These are phyloP conservation scores for Xylaria arbuscula DNA, from an alignment of 2,329 filamentous ascomycete genomes.

Conservation along the genomic window DNA sequence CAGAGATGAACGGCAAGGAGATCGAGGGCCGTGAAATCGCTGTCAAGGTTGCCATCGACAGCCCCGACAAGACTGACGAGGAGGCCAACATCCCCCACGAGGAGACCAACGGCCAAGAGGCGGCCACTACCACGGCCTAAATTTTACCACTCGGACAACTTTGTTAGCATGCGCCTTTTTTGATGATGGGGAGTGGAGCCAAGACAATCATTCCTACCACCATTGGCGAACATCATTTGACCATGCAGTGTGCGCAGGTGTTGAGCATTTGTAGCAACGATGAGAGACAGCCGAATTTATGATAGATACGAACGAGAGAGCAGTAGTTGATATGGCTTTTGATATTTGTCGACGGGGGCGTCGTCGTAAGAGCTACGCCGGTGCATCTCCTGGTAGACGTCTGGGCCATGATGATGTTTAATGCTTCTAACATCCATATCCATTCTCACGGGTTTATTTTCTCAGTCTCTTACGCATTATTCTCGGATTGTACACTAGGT, in stretches of 20 bases:
- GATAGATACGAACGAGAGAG: slow-evolving; percentile 46
- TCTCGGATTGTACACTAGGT: slow-evolving; percentile 51
- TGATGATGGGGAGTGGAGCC: slow-evolving; percentile 43
- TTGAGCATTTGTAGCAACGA: slow-evolving; percentile 42
- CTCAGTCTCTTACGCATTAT: slow-evolving; percentile 47
- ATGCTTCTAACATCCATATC: slow-evolving; percentile 50
- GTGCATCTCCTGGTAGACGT: slow-evolving; percentile 43
- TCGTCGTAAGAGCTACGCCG: slow-evolving; percentile 38
- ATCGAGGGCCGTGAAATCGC: slow-evolving; percentile 99
- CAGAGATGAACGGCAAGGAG: slow-evolving; percentile 99
- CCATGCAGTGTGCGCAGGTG: slow-evolving; percentile 39
- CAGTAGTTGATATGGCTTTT: slow-evolving; percentile 46
- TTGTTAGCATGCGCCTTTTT: slow-evolving; percentile 41
- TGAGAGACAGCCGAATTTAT: slow-evolving; percentile 46
- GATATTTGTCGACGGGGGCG: slow-evolving; percentile 42
- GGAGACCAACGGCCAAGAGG: slow-evolving; percentile 57
- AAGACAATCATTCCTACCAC: slow-evolving; percentile 40
- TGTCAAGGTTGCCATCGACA: slow-evolving; percentile 99
- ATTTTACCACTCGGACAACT: slow-evolving; percentile 31
- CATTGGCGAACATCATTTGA: slow-evolving; percentile 43
- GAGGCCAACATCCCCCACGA: slow-evolving; percentile 73
- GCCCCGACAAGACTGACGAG: slow-evolving; percentile 94
- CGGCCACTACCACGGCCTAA: slow-evolving; percentile 49
- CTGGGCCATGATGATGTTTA: slow-evolving; percentile 39
- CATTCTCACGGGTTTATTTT: slow-evolving; percentile 51